Base-by-base conservation (phyloP, 1,284 basidiomycete genomes). In the Phylloboletellus chloephorus region DNA sequence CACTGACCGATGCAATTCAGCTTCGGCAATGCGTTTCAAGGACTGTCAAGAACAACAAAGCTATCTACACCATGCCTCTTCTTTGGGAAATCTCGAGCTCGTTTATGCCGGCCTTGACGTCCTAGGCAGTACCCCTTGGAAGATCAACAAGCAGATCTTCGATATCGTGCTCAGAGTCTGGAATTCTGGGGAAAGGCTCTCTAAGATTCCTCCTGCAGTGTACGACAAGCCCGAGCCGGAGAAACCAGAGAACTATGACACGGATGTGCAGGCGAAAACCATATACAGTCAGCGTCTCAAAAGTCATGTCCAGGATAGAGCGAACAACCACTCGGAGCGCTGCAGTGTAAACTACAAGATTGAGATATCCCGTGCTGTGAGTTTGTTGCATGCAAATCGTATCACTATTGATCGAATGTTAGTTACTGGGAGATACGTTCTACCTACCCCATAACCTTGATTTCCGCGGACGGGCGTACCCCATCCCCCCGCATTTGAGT, bases 381-480 rank as follows among this genome's bases (percentile, higher is more conserved):
- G 84, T 73, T 11, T 20, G 30, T 33, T 13, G 36, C 16, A 5
- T 26, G 5, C 5, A 37, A 12, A n/a, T 26, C 6, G 37, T 37
- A 33, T 20, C 5, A 29, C 7, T 22, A 23, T 41, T 56, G 29
- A 50, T 13, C 4, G 7, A 24, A 30, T 17, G 32, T 1, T 43
- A 87, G 83, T 94, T 91, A 72, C 66, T 92, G 32, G 78, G 77
- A 25, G 91, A 98, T 56, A 80, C 72, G 0, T 86, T 98, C 63
- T 98, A 93, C 67, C 76, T 96, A 48, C 95, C 95, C 0, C 96
- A 98, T 67, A 98, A 97, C 65, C 74, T 98, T 58, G 96, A 99
- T 65, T 99, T 98, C 78, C 82, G 95, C 49, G 96, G 96, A 4
- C 84, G 95, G 39, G 93, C 95, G 1, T 99, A 99, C 60, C 95